Base-by-base conservation (phyloP, 176 grass and related monocot genomes). In the Thalia dealbata region DNA sequence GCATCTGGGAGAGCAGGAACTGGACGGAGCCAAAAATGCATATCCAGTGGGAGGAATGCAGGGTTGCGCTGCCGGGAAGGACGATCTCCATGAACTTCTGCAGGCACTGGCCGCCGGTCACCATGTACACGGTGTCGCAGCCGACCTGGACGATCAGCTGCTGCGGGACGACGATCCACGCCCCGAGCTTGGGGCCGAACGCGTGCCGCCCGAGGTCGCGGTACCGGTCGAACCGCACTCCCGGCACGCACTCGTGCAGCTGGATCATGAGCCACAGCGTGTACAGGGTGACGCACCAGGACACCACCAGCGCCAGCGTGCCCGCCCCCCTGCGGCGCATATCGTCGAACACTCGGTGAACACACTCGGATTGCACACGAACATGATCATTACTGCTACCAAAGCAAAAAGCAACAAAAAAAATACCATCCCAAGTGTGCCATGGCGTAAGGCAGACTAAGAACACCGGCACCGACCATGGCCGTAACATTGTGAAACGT, bases 221-320 rank as follows among this genome's bases (percentile, higher is more conserved):
- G 25, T 78, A 78, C 51, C 64, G 76, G 48, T 78, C 52, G 76
- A 78, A 78, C 19, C 76, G 64, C 3, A 1, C 70, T 18, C 76
- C 76, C 6, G 76, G 76, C 14, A 78, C 76, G 28, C 76, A 78
- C 66, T 70, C 76, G 21, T 78, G 76, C 27, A 78, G 76, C 64
- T 78, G 61, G 48, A 78, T 78, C 76, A 78, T 69, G 22, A 78
- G 7, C 76, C 76, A 59, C 21, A 78, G 64, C 9, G 76, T 78
- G 76, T 78, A 78, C 52, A 78, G 56, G 48, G 76, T 70, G 63
- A 78, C 59, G 76, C 76, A 69, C 76, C 76, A 78, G 38, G 76
- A 78, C 7, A 61, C 18, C 28, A 70, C 76, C 10, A 78, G 76
- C 14, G 76, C 76, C 26, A 78, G 64, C 26, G 76, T 70, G 4